Conservation (phyloP, 257 asterid species). For the Nicotiana undulata region DNA sequence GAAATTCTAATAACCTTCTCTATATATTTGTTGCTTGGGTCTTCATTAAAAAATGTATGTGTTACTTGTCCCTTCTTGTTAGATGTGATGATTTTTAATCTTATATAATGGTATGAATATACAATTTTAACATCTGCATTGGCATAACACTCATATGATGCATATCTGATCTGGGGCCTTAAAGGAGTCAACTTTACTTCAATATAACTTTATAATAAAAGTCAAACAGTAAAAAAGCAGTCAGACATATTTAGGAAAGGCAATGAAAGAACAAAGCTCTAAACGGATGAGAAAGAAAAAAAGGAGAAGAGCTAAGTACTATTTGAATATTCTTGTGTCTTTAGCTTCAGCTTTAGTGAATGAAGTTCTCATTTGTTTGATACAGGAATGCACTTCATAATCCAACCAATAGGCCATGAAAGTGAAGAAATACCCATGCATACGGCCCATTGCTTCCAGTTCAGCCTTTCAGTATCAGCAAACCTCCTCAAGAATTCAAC, state of each 20-base stretch:
- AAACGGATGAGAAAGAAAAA: background rate
- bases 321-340: background rate
- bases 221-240: background rate
- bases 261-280: background rate
- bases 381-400: constrained; percentile 38
- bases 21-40: too few species aligned
- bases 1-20: background rate
- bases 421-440: constrained; percentile 43
- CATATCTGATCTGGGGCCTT: background rate
- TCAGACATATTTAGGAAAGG: background rate
- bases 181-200: background rate
- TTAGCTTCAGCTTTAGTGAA: background rate
- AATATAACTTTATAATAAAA: too few species aligned
- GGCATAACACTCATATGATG: background rate
- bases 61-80: background rate
- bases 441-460: constrained; percentile 51
- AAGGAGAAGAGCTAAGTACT: background rate
- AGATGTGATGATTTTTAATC: background rate
- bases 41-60: background rate
- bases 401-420: constrained; percentile 50
- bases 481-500: constrained; percentile 57
- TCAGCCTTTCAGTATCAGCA: constrained; percentile 53
- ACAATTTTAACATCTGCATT: background rate
- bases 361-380: constrained; percentile 13
- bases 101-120: background rate